Evolutionary conservation across 225 moss, liverwort and hornwort species (phyloP).

Genomic region (Polytrichum commune): DNA sequence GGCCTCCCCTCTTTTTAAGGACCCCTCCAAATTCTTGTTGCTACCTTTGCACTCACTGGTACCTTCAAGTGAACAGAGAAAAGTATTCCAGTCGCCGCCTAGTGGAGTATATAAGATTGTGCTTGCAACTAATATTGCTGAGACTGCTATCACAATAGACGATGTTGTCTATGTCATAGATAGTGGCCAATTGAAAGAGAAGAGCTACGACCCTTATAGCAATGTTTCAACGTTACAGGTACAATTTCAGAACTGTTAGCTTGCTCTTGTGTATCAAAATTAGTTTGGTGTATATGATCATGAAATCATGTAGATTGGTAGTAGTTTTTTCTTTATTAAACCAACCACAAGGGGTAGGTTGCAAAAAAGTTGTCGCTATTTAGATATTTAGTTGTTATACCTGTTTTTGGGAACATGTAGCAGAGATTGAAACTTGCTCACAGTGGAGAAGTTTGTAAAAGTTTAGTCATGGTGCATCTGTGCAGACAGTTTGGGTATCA

Average conservation of each 20-base stretch:
- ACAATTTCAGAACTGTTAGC: conserved; percentile 2
- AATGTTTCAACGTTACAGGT: conserved; percentile 92
- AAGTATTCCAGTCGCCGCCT: conserved; percentile 83
- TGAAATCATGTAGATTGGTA: too few relatives aligned
- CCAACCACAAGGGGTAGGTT: too few relatives aligned
- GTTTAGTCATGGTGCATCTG: background rate
- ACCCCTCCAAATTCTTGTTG: conserved; percentile 63
- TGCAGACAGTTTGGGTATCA: conserved; percentile 74
- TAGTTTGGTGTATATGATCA: too few relatives aligned
- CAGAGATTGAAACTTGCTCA: too few relatives aligned
- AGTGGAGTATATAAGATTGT: conserved; percentile 71
- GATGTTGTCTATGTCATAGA: conserved; percentile 98
- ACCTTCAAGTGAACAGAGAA: conserved; percentile 83
- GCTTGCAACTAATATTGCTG: conserved; percentile 95
- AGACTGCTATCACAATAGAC: conserved; percentile 99
- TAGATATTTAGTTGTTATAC: too few relatives aligned
- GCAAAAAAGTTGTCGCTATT: too few relatives aligned
- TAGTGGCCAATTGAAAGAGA: conserved; percentile 90
- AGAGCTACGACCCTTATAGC: conserved; percentile 96
- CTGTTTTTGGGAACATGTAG: too few relatives aligned
- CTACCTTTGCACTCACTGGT: conserved; percentile 93
- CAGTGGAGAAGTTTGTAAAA: too few relatives aligned
- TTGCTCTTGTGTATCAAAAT: background rate
- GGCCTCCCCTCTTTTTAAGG: conserved; percentile 66
- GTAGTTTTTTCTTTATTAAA: too few relatives aligned